Evolutionary conservation across 2,329 filamentous ascomycete genomes (phyloP).

Genomic region (Plectosphaerella sp.): DNA sequence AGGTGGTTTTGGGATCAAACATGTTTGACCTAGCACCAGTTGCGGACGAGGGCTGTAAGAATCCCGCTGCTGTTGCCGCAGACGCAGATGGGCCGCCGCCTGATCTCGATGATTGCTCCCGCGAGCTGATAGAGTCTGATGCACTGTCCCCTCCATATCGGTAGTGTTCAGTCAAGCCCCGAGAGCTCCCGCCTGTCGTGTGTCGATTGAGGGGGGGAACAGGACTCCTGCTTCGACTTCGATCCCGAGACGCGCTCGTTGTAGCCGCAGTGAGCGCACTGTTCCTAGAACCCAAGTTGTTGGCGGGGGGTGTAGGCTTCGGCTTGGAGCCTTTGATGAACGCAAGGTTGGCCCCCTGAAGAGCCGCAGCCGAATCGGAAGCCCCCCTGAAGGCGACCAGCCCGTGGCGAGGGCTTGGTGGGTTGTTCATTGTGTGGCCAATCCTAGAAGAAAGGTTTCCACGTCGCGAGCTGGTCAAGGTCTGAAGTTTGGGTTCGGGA

Average conservation of each 20-base stretch:
- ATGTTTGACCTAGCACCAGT: conserved; percentile 6
- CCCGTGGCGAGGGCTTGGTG: conserved; percentile 19
- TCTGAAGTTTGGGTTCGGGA: too few relatives aligned
- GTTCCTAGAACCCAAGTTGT: conserved; percentile 19
- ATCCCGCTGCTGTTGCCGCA: conserved; percentile 5
- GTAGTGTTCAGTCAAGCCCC: conserved; percentile 6
- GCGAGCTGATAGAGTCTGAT: conserved; percentile 14
- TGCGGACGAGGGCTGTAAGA: conserved; percentile 8
- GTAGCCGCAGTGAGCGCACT: conserved; percentile 41
- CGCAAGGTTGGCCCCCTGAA: conserved; percentile 51
- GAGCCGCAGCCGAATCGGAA: conserved; percentile 34
- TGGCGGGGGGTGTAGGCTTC: conserved; percentile 9
- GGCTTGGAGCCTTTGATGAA: conserved; percentile 35
- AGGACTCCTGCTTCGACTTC: conserved; percentile 16
- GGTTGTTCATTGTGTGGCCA: conserved; percentile 13
- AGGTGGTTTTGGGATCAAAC: conserved; percentile 47
- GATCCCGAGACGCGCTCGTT: conserved; percentile 28
- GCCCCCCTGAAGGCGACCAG: conserved; percentile 14
- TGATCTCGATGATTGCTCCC: conserved; percentile 19
- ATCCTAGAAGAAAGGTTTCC: not conserved
- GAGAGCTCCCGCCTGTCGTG: conserved; percentile 30
- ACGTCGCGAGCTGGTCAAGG: too few relatives aligned
- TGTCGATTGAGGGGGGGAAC: conserved; percentile 26
- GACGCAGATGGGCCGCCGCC: conserved; percentile 8
- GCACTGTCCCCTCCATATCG: conserved; percentile 9